These are phyloP conservation scores for Fraxinus floribunda DNA, from an alignment of 305 asterid genomes.

Conservation along the genomic window DNA sequence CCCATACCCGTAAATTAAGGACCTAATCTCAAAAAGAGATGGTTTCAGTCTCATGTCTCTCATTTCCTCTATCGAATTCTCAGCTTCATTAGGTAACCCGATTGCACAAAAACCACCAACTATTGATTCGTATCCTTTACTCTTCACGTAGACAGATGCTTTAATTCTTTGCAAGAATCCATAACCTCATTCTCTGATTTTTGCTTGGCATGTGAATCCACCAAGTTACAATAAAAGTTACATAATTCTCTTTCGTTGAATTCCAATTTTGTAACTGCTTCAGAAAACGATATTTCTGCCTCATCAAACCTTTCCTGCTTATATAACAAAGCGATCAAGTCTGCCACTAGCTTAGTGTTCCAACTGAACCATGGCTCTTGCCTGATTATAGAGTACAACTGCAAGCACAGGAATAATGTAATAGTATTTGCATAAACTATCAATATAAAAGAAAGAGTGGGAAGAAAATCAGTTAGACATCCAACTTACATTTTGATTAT, in stretches of 20 bases:
- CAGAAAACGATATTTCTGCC: conserved; percentile 49
- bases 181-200: conserved; percentile 43
- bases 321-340: conserved; percentile 55
- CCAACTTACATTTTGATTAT: background rate
- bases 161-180: conserved; percentile 35
- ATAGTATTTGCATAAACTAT: background rate
- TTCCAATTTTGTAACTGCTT: conserved; percentile 45
- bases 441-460: background rate
- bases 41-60: conserved; percentile 48
- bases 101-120: conserved; percentile 55
- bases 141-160: conserved; percentile 54
- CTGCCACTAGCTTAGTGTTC: conserved; percentile 81
- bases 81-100: conserved; percentile 67
- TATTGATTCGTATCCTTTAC: conserved; percentile 64
- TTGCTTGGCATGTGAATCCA: conserved; percentile 57
- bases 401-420: conserved; percentile 26
- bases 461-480: background rate
- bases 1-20: conserved; percentile 74
- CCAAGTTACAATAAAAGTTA: conserved; percentile 58
- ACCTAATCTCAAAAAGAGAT: conserved; percentile 56
- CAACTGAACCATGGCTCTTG: conserved; percentile 84
- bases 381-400: conserved; percentile 63
- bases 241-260: conserved; percentile 60
- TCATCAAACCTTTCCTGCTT: conserved; percentile 49
- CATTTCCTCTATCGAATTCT: conserved; percentile 65